Conservation (phyloP, 1,139 yeast species). For the Arxiozyma telluris region DNA sequence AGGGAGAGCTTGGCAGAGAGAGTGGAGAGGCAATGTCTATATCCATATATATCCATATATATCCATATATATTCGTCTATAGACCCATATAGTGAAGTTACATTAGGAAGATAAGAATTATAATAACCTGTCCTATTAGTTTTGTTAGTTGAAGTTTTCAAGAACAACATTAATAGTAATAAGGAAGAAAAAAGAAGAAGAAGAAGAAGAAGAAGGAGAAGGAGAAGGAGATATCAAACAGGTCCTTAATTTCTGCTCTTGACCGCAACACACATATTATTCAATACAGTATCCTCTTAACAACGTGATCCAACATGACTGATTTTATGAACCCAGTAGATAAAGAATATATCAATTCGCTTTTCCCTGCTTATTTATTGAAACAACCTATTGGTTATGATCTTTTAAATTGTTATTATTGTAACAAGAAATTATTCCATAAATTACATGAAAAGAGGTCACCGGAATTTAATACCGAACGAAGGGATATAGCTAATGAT, state of each 20-base stretch:
- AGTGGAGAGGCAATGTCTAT: too few relatives aligned
- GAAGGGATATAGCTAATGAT: not conserved
- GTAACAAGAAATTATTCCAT: constrained; percentile 23
- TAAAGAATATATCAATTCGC: constrained; percentile 18
- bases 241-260: not conserved
- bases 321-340: constrained; percentile 22
- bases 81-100: not conserved
- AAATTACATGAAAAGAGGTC: constrained; percentile 7
- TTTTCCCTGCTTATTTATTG: constrained; percentile 26
- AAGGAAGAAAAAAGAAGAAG: too few relatives aligned
- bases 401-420: constrained; percentile 21
- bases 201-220: constrained; percentile 42
- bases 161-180: not conserved
- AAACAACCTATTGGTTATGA: constrained; percentile 29
- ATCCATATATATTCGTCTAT: too few relatives aligned
- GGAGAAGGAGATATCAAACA: constrained; percentile 20
- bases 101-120: not conserved
- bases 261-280: too few relatives aligned
- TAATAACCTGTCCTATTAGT: not conserved
- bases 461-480: not conserved
- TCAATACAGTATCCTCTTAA: not conserved
- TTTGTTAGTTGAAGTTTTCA: too few relatives aligned
- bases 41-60: too few relatives aligned
- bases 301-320: constrained; percentile 15
- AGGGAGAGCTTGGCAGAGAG: too few relatives aligned